Base-by-base conservation (phyloP, 2,329 filamentous ascomycete species). In the Sporothrix pseudoabietina region DNA sequence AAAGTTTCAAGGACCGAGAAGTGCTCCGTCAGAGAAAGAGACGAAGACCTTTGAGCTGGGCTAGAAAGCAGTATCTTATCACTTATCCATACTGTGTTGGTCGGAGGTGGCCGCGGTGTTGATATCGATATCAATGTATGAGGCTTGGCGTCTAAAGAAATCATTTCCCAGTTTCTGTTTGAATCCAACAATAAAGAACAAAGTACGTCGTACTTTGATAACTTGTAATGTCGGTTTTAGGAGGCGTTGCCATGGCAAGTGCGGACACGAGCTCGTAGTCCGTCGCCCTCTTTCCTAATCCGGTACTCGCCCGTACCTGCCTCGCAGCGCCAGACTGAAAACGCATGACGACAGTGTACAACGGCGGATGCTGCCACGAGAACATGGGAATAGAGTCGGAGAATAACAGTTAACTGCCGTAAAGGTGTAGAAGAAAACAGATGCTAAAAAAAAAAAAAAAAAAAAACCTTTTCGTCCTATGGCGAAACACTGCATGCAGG, bases 231-330 rank as follows among this genome's bases (percentile, higher is more conserved):
- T 44, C n/a, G 19, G 19, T 16, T 19, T 26, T 39, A 35, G 12
- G n/a, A 63, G 19, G 39, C n/a, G 59, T 16, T 44, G 59, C 30
- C 55, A 59, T 30, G 55, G 55, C 55, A 35, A 35, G 55, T 35
- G 22, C 52, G 52, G 44, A 19, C 39, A 6, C 59, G 4, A 14
- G 1, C 14, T 16, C 16, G 61, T 65, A 12, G 14, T 30, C 9
- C 12, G 16, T 19, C 61, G 39, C 61, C 5, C 35, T 26, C 61
- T 66, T 68, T 49, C 44, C 44, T 52, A 68, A 68, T 68, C 22
- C 22, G 65, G 65, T 35, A 35, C 26, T 22, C 35, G 41, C 8
- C 65, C 65, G 65, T 52, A 8, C 44, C 44, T 49, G 26, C 61
- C 61, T 41, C 9, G 14, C 1, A 22, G 44, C 44, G 22, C 61